Evolutionary conservation across 2,329 filamentous ascomycete genomes (phyloP).

Genomic region (Fusarium bulbicola): DNA sequence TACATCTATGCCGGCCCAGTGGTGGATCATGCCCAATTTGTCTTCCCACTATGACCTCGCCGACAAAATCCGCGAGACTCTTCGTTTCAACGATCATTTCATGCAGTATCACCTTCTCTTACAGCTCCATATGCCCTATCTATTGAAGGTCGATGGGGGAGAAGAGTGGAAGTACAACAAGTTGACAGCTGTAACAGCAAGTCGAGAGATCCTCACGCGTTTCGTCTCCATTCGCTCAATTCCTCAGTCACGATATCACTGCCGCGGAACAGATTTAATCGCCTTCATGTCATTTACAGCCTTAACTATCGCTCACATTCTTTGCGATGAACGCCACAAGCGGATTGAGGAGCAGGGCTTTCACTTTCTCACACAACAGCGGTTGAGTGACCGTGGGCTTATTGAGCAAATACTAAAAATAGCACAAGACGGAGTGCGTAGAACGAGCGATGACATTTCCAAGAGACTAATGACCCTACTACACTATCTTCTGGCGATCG

Average conservation of each 20-base stretch:
- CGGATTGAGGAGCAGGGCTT: conserved; percentile 14
- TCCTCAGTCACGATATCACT: conserved; percentile 51
- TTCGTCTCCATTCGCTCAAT: conserved; percentile 56
- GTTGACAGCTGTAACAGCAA: conserved; percentile 54
- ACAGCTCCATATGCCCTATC: conserved; percentile 63
- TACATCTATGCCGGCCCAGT: conserved; percentile 52
- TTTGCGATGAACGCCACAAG: conserved; percentile 39
- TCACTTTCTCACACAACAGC: conserved; percentile 52
- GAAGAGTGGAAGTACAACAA: conserved; percentile 57
- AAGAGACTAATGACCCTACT: conserved; percentile 52
- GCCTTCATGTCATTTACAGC: conserved; percentile 60
- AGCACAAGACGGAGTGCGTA: conserved; percentile 47
- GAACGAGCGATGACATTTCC: conserved; percentile 51
- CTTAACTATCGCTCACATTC: conserved; percentile 59
- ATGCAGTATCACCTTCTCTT: conserved; percentile 60
- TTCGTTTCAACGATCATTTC: conserved; percentile 56
- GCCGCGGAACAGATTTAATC: conserved; percentile 59
- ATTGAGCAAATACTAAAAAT: conserved; percentile 49
- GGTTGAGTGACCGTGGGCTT: conserved; percentile 52
- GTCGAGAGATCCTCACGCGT: conserved; percentile 58
- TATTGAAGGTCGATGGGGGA: conserved; percentile 52
- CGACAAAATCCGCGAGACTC: conserved; percentile 42
- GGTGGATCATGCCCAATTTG: conserved; percentile 56
- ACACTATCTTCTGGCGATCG: conserved; percentile 53
- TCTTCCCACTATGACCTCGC: conserved; percentile 14